Conservation (phyloP, 2,329 filamentous ascomycete species). For the Dendrostoma leiphaemia region DNA sequence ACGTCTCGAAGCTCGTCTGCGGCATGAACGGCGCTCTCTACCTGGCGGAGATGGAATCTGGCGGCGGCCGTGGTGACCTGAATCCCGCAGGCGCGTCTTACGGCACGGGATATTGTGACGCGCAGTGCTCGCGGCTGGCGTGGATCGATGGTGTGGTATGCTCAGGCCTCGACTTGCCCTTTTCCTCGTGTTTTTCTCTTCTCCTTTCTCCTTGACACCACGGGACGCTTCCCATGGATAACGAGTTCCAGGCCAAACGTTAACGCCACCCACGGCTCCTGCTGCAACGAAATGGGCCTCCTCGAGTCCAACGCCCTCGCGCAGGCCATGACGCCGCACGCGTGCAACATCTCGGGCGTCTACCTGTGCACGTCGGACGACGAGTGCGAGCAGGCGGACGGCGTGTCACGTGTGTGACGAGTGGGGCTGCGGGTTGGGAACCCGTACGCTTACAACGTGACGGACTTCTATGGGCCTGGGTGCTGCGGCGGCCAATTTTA, state of each 20-base stretch:
- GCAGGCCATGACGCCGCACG: conserved; percentile 57
- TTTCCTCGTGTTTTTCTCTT: rapidly evolving
- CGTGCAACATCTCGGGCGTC: conserved; percentile 46
- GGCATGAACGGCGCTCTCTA: conserved; percentile 67
- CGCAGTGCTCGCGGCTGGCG: conserved; percentile 47
- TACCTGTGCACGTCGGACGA: conserved; percentile 34
- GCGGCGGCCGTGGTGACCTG: conserved; percentile 53
- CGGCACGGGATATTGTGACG: conserved; percentile 60
- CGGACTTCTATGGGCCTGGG: conserved; percentile 34
- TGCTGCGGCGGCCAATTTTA: conserved; percentile 22
- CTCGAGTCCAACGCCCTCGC: conserved; percentile 63
- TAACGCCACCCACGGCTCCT: conserved; percentile 53
- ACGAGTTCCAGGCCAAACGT: conserved; percentile 44
- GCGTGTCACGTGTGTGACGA: conserved; percentile 39
- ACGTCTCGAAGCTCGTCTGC: conserved; percentile 61
- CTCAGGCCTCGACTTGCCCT: conserved; percentile 31
- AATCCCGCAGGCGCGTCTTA: conserved; percentile 58
- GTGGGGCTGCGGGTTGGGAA: conserved; percentile 37
- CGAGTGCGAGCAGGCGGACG: conserved; percentile 25
- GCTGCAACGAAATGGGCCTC: conserved; percentile 68
- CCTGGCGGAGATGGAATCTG: conserved; percentile 60
- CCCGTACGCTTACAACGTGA: conserved; percentile 29
- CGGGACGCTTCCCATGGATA: background rate
- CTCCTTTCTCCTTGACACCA: no score
- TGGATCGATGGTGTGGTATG: conserved; percentile 45